phyloP scores from a whole-genome alignment of 176 grass and related monocot genomes.

The Eleusine coracana region DNA sequence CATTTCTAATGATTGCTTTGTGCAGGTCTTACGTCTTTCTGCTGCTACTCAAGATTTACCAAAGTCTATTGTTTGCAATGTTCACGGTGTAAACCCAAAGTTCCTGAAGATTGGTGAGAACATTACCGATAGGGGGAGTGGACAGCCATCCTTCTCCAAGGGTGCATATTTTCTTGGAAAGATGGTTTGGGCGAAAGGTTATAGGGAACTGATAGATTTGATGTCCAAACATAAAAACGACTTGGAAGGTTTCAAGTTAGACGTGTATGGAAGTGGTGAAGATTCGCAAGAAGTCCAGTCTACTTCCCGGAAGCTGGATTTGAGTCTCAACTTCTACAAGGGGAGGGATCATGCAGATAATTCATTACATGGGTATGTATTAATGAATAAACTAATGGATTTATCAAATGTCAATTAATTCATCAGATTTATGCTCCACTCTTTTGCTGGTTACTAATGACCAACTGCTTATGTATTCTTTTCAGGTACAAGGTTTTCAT shows the following conservation, averaged over 20 bases:
- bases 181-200: constrained; percentile 92
- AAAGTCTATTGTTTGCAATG: constrained; percentile 80
- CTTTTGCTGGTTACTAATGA: constrained; percentile 19
- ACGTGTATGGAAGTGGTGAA: constrained; percentile 77
- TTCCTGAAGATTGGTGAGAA: constrained; percentile 73
- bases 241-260: constrained; percentile 70
- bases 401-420: background rate
- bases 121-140: constrained; percentile 51
- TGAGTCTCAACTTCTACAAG: constrained; percentile 74
- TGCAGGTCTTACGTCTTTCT: constrained; percentile 73
- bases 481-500: constrained; percentile 86
- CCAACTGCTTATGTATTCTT: background rate
- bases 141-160: constrained; percentile 61
- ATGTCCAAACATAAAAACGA: constrained; percentile 63
- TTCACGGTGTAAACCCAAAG: constrained; percentile 77
- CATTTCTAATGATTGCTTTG: constrained; percentile 16
- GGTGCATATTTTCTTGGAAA: constrained; percentile 85
- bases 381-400: background rate
- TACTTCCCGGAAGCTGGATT: constrained; percentile 59
- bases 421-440: background rate
- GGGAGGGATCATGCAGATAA: constrained; percentile 82
- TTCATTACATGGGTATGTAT: constrained; percentile 73
- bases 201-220: constrained; percentile 75
- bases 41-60: constrained; percentile 74
- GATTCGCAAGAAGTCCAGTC: constrained; percentile 70